Conservation (phyloP, 495 filamentous ascomycete genomes). For the Astrothelium subdiscretum region DNA sequence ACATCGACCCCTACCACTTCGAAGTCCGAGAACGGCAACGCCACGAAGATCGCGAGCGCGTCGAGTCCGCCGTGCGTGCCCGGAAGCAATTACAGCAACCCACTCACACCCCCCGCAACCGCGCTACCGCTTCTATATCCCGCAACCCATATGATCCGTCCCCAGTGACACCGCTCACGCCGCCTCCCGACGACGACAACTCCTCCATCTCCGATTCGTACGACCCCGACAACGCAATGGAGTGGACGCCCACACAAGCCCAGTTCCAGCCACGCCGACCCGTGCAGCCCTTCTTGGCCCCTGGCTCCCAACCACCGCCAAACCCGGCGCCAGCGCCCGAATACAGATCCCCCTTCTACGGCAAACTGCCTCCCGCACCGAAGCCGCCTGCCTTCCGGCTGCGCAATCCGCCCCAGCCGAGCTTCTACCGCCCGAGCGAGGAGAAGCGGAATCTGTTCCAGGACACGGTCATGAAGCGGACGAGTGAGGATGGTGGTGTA, state of each 20-base stretch:
- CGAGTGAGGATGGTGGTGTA: background rate
- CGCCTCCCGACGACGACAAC: conserved; percentile 22
- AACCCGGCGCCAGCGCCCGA: background rate
- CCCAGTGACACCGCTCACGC: background rate
- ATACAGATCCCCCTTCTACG: conserved; percentile 43
- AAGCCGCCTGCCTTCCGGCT: conserved; percentile 50
- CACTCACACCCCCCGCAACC: conserved; percentile 6
- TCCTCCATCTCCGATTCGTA: background rate
- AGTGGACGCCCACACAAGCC: conserved; percentile 59
- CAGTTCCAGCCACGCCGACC: background rate
- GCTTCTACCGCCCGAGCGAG: conserved; percentile 31
- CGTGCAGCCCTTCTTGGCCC: background rate
- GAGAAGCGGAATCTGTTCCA: conserved; percentile 33
- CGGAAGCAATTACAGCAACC: background rate
- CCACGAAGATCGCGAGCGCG: conserved; percentile 25
- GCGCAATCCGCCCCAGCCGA: conserved; percentile 45
- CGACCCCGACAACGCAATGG: conserved; percentile 48
- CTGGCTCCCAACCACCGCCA: background rate
- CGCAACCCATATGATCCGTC: background rate
- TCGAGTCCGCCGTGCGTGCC: background rate
- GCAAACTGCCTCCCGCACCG: conserved; percentile 53
- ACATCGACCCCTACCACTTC: conserved; percentile 11
- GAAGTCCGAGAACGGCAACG: conserved; percentile 17
- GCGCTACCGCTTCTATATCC: background rate
- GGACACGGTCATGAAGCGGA: background rate